phyloP scores from a whole-genome alignment of 192 early-diverging fungal genomes.

The Entomortierella beljakovae region DNA sequence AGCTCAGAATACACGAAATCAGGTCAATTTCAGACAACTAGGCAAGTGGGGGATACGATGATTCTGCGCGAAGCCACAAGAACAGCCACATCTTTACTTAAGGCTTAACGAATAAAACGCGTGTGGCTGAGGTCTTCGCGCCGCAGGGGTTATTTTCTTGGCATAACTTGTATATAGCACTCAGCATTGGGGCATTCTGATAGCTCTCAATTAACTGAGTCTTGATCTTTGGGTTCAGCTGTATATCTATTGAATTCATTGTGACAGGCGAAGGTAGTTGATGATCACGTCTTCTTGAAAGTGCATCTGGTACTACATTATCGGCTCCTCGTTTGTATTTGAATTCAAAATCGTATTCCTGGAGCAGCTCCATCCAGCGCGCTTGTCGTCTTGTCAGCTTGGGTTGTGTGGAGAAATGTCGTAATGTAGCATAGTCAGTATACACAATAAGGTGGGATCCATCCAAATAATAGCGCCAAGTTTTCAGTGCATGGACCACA shows the following conservation, averaged over 20 bases:
- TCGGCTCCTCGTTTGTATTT: slow-evolving; percentile 13
- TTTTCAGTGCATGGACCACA: too few relatives aligned
- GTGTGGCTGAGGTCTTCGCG: too few relatives aligned
- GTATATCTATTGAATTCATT: not conserved
- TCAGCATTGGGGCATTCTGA: not conserved
- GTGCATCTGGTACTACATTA: slow-evolving; percentile 39
- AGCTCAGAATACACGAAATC: too few relatives aligned
- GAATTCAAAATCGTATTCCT: too few relatives aligned
- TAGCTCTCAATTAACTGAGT: not conserved
- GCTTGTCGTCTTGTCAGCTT: slow-evolving; percentile 23
- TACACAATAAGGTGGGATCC: too few relatives aligned
- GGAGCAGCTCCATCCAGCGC: slow-evolving; percentile 8
- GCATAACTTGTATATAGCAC: not conserved
- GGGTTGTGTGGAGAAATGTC: slow-evolving; percentile 12
- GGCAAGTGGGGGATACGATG: too few relatives aligned
- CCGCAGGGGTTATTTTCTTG: not conserved
- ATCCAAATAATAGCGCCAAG: slow-evolving; percentile 20
- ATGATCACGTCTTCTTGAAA: slow-evolving; percentile 20
- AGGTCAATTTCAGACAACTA: too few relatives aligned
- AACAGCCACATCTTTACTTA: too few relatives aligned
- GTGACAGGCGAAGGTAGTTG: not conserved
- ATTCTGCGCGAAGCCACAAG: too few relatives aligned
- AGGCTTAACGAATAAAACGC: too few relatives aligned
- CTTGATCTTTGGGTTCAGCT: not conserved
- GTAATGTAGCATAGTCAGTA: slow-evolving; percentile 1